Base-by-base conservation (phyloP, 371 early-diverging fungal species). In the Syncephalastrum racemosum region DNA sequence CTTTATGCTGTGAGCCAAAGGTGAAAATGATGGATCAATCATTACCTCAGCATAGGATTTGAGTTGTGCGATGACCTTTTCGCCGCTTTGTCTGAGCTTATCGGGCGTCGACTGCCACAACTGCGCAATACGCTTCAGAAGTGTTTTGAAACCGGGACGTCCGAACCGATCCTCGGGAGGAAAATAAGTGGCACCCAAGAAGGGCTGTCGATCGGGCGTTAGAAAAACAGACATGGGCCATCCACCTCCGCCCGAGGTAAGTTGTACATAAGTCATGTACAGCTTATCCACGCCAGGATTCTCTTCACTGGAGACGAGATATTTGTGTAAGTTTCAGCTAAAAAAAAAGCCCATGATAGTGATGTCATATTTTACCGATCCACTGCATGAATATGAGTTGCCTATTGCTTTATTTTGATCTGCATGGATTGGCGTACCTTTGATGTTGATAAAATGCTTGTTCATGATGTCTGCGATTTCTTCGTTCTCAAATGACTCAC, bases 181-280 rank as follows among this genome's bases (percentile, higher is more conserved):
- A 50, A 83, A 87, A 61, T 88, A 88, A 4, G 86, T 84, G 19
- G 78, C 86, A 22, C 87, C 89, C 68, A 81, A 84, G 49, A 88
- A 78, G 5, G 89, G 86, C 51, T 81, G 71, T 42, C 83, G 69
- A 25, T 84, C 82, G 13, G 89, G 85, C 13, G 89, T 87, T 39
- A 87, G 59, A 46, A 81, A 84, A 2, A 85, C 82, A 18, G 73
- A 75, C 81, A 83, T 80, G 3, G 83, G 82, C 80, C 84, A 86
- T 10, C 89, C 89, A 14, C 86, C 89, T 20, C 72, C 60, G n/a
- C 89, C 89, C 19, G 75, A 58, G 15, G 70, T 72, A 23, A 75
- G 53, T 59, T 76, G 75, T 8, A 78, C 62, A 58, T 67, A 78
- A 1, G 79, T 73, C 87, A 87, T 86, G 58, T 86, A 88, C 51